Evolutionary conservation across 352 stramenopile species (phyloP), one percentile per base, ranked within the genome.

Genomic region (Globisporangium barbulae): DNA sequence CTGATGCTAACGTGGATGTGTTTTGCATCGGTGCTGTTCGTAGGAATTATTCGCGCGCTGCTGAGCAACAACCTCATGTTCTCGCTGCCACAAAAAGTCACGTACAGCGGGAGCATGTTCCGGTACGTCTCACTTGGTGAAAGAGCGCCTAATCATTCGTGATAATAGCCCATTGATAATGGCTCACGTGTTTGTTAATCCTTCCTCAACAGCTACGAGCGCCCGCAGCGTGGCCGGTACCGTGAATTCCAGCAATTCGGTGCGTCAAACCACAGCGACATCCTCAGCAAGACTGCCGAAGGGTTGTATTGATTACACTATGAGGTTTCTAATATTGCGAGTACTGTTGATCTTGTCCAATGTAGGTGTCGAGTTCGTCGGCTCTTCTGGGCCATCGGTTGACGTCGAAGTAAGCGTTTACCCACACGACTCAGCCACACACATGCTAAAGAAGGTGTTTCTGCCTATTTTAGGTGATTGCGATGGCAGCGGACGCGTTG

Each of bases 161-260:
- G 5, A 52, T n/a, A 35, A 22, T 22, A 53, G 33, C 48, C 33
- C 5, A 53, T 12, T 12, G 48, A 31, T 52, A 1, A 7, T 31
- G 22, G 52, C 19, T 71, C 50, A 58, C n/a, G 45, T 35, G 47
- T 49, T 6, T 30, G 33, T 39, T 12, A 2, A 3, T 39, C 17
- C n/a, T 3, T 21, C n/a, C 41, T 47, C 17, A 47, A 19, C 58
- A 96, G 88, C 7, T 96, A 96, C 64, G 88, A 96, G 61, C 86
- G 88, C 54, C 88, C 88, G 37, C 88, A 96, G 59, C 81, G 85
- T 17, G 88, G 88, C 5, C 86, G 88, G 7, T 96, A 94, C 60
- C 79, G 88, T 15, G 88, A 96, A 59, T 96, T 96, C 58, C 85
- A 94, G 67, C 88, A 96, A 52, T 96, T 96, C 70, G 88, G 83